Evolutionary conservation across 208 protist species (phyloP).

Genomic region (Crithidia bombi): DNA sequence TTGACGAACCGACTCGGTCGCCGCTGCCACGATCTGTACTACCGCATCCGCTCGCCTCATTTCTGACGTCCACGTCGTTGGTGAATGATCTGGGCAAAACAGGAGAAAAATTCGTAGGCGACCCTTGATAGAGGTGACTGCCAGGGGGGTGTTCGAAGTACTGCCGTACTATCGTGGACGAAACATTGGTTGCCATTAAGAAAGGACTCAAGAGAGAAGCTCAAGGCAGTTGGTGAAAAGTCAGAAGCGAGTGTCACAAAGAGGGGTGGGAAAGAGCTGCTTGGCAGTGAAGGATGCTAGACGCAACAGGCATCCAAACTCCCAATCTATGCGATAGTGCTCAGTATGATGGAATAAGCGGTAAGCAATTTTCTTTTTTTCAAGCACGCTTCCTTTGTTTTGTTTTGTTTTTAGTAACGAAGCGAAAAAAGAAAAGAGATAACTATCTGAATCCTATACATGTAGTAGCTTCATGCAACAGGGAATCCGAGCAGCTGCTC

Average conservation of each 20-base stretch:
- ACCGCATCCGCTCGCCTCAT: background rate
- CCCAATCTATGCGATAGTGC: no score
- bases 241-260: background rate
- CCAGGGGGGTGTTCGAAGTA: slow-evolving; percentile 76
- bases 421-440: no score
- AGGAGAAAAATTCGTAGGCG: background rate
- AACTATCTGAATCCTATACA: no score
- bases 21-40: background rate
- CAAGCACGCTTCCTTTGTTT: no score
- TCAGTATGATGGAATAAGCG: no score
- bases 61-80: background rate
- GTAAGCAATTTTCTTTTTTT: no score
- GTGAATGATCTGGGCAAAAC: background rate
- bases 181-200: slow-evolving; percentile 8
- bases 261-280: no score
- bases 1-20: background rate
- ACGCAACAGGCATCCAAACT: no score
- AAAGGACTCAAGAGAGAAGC: background rate
- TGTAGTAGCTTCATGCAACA: no score
- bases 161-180: slow-evolving; percentile 31
- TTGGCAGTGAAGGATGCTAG: no score
- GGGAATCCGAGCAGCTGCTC: no score
- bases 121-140: slow-evolving; percentile 41
- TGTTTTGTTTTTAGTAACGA: no score
- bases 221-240: background rate